These are phyloP conservation scores for Colletotrichum sp. DNA, from an alignment of 2,329 filamentous ascomycete genomes.

Conservation along the genomic window DNA sequence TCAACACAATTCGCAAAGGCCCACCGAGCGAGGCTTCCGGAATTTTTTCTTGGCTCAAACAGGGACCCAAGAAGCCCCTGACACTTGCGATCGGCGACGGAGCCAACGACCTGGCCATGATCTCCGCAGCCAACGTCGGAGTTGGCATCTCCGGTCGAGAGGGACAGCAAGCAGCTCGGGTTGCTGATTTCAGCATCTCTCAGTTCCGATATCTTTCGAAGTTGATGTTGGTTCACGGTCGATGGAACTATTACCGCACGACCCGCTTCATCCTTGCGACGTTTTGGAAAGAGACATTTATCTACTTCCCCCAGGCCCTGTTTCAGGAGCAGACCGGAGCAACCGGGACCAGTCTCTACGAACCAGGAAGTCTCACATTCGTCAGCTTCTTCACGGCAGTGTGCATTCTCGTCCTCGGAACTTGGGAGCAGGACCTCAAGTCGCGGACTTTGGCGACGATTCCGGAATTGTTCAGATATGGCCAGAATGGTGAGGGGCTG, in stretches of 20 bases:
- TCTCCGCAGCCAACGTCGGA: conserved; percentile 83
- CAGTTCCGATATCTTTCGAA: conserved; percentile 89
- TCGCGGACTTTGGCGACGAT: conserved; percentile 86
- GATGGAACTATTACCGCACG: conserved; percentile 91
- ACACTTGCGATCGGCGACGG: conserved; percentile 93
- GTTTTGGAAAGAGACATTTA: conserved; percentile 88
- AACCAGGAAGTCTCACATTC: conserved; percentile 84
- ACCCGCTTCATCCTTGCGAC: conserved; percentile 89
- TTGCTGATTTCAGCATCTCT: conserved; percentile 89
- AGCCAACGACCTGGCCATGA: conserved; percentile 96
- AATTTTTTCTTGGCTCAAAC: conserved; percentile 40
- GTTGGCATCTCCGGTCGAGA: conserved; percentile 93
- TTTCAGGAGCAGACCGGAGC: conserved; percentile 87
- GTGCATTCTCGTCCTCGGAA: conserved; percentile 84
- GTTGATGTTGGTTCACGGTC: conserved; percentile 81
- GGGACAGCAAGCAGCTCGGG: conserved; percentile 86
- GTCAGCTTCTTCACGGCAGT: conserved; percentile 97
- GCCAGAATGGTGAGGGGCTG: conserved; percentile 75
- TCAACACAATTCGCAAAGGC: conserved; percentile 77
- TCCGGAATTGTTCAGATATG: conserved; percentile 86
- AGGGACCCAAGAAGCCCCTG: conserved; percentile 52
- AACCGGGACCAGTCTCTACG: conserved; percentile 91
- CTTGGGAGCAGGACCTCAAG: conserved; percentile 90
- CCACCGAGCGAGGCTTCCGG: conserved; percentile 59
- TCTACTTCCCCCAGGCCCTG: conserved; percentile 83